Percentiles rank a stretch among this genome's conserved stretches.
These are phyloP conservation scores for Pleodorina starrii DNA, from an alignment of 139 green algal genomes.

Conservation along the genomic window DNA sequence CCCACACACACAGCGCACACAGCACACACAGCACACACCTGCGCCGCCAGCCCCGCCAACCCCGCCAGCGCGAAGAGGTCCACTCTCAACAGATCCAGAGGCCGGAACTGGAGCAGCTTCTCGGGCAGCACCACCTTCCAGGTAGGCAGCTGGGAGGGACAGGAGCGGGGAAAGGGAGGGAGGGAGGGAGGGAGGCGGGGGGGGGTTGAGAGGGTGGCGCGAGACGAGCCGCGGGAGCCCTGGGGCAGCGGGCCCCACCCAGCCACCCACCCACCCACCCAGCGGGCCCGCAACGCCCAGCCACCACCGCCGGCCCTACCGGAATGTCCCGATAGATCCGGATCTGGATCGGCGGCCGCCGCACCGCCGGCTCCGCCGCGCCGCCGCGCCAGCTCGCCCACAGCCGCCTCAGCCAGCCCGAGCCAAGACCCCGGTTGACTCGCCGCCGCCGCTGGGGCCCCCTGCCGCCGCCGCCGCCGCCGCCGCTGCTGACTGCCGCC, in stretches of 20 bases:
- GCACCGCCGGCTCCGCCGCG: not conserved
- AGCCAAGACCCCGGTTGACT: not conserved
- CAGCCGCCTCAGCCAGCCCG: constrained; percentile 35
- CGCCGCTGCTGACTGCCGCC: not conserved
- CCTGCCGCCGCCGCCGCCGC: too few relatives aligned
- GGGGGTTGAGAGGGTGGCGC: too few relatives aligned
- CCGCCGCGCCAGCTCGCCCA: not conserved
- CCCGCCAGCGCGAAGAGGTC: constrained; percentile 52
- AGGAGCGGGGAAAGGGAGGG: too few relatives aligned
- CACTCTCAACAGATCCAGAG: constrained; percentile 55
- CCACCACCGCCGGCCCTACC: constrained; percentile 18
- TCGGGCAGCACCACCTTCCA: constrained; percentile 59
- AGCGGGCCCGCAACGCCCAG: too few relatives aligned
- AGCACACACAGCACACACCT: constrained; percentile 22
- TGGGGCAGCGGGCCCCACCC: too few relatives aligned
- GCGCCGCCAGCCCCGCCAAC: constrained; percentile 48
- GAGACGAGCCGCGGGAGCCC: too few relatives aligned
- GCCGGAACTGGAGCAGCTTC: constrained; percentile 65
- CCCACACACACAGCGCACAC: not conserved
- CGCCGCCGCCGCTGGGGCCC: not conserved
- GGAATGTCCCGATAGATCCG: constrained; percentile 58
- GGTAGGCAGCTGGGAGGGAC: constrained; percentile 49
- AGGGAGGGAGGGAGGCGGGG: too few relatives aligned
- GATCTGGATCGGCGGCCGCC: constrained; percentile 46
- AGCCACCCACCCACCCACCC: too few relatives aligned